Evolutionary conservation across 1,284 basidiomycete species (phyloP), one percentile per base, ranked within the genome.

Genomic region (Rhodotorula sp.): DNA sequence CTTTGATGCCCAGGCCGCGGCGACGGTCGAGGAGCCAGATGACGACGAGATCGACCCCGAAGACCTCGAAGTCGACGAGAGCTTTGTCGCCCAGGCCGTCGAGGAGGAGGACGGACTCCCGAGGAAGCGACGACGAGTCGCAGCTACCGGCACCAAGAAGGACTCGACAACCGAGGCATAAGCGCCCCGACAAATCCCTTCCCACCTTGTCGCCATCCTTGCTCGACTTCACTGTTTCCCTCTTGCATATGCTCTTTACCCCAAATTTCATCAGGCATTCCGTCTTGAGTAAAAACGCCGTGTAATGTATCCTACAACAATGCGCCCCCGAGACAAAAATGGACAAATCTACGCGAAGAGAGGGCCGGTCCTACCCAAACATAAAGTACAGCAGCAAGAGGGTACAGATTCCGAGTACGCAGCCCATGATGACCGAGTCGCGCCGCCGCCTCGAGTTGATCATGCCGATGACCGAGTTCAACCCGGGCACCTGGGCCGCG

Each of bases 381-480:
- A 92, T 83, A 80, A 92, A 96, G 65, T 88, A 90, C 61, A 98
- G 80, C 2, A 98, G 83, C 48, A 91, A 81, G 48, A 99, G 84
- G 51, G 90, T 85, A 81, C 93, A 93, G n/a, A 91, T 79, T 15
- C 91, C 94, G 77, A 96, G 90, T 21, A 97, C 84, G 69, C 89
- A 85, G 31, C 92, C 96, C 79, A 99, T 82, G 77, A 99, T 93
- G 76, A 97, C 86, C 18, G 91, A 88, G 81, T 99, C 97, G 78
- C 95, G 84, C 76, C 93, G 86, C 76, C 96, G 86, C 64, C 96
- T 87, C 14, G 92, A 89, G 79, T 91, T 90, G 80, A 99, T 98
- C 90, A 98, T 92, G 1, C 87, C 86, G 68, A 99, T 86, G 67
- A 99, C 83, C 73, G 90, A 92, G 83, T 95, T 96, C 75, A 99